phyloP scores from a whole-genome alignment of 441 rosid genomes.

The Viola pubescens region DNA sequence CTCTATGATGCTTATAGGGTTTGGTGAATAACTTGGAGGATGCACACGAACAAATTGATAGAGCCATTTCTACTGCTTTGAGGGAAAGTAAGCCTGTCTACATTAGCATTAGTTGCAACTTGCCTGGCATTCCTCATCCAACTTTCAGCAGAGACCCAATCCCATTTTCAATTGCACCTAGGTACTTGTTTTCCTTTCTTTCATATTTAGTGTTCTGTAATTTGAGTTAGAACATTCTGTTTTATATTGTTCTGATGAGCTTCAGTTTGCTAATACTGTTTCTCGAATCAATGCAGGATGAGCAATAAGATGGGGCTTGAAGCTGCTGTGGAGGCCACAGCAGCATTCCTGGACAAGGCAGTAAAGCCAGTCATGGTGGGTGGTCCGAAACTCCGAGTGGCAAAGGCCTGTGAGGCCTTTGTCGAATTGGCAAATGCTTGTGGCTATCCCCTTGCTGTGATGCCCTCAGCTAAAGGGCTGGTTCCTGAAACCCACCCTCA shows the following conservation, averaged over 20 bases:
- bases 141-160: constrained; percentile 25
- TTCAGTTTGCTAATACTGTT: background rate
- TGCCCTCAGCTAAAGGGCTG: constrained; percentile 48
- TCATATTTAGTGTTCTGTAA: background rate
- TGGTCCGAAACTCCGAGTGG: constrained; percentile 38
- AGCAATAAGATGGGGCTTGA: background rate
- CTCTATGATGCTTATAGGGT: background rate
- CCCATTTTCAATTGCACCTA: background rate
- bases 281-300: background rate
- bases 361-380: constrained; percentile 48
- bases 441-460: constrained; percentile 10
- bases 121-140: constrained; percentile 45
- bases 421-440: background rate
- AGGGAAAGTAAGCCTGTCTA: constrained; percentile 67
- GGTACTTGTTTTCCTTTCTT: background rate
- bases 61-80: constrained; percentile 28
- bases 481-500: constrained; percentile 40
- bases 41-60: constrained; percentile 48
- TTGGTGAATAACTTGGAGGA: constrained; percentile 3
- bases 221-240: background rate
- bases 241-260: background rate
- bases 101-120: constrained; percentile 58
- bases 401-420: constrained; percentile 21
- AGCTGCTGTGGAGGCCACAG: constrained; percentile 2
- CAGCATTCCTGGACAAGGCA: constrained; percentile 50